Base-by-base conservation (phyloP, 495 filamentous ascomycete species). In the Podospora anserina region DNA sequence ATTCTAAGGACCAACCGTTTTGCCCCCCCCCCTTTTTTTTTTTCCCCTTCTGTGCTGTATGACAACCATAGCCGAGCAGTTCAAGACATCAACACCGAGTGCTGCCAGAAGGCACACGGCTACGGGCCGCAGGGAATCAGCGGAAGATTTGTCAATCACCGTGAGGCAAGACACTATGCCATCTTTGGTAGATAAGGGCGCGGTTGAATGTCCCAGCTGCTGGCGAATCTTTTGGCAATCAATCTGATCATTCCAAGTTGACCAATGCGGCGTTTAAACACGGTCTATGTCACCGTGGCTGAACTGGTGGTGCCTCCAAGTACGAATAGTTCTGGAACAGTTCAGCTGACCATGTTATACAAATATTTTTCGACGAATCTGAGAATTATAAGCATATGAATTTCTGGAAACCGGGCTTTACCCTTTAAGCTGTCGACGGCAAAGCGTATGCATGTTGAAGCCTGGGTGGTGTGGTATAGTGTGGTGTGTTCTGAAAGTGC, bases 11-110 rank as follows among this genome's bases (percentile, higher is more conserved):
- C 39, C 39, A 49, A 49, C 39, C 0, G 39, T 49, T 16, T 49
- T 49, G 7, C 39, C 7, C 15, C 2, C 39, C 7, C 39, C 39
- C 7, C 18, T n/a, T 19, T 55, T 2, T 1, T 23, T 30, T 61
- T 23, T 23, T 30, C 34, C 55, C 62, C 44, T 55, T 27, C 18
- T 26, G 15, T 32, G 18, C 55, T 19, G 55, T 58, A 26, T 58
- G 55, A 58, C 55, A 58, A 58, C 55, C 55, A n/a, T 19, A 58
- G 55, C 23, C 55, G 55, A 58, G n/a, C 16, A 20, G 55, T 26
- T 26, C 55, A 58, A 26, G 55, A 58, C 55, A 58, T 2, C n/a
- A 19, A 58, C 3, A 7, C 55, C 55, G 23, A 19, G 23, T 5
- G n/a, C 13, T 19, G 55, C n/a, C 3, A 58, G 13, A 58, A n/a